A percentile compares a stretch with the other conserved stretches of the same genome.
Evolutionary conservation across 2,329 filamentous ascomycete genomes (phyloP).

Genomic region (Amauroascus niger): DNA sequence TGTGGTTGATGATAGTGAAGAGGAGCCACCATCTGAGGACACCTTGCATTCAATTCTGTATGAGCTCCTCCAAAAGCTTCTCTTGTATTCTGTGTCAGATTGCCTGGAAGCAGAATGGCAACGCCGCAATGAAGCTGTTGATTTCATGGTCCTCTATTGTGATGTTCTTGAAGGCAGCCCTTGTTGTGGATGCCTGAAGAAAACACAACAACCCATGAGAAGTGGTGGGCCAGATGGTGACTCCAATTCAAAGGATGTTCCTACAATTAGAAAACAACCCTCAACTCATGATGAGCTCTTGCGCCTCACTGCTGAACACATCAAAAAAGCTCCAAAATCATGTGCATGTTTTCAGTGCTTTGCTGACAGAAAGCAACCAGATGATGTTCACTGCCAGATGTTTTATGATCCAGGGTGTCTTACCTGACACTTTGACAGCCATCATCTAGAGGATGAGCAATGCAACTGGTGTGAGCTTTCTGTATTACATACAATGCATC

Average conservation of each 20-base stretch:
- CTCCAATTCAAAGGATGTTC: neutral
- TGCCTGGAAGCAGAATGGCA: conserved; percentile 20
- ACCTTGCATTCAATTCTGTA: conserved; percentile 15
- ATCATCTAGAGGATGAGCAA: neutral
- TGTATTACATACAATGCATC: neutral
- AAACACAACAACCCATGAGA: neutral
- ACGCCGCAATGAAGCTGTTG: conserved; percentile 15
- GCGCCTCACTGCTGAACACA: neutral
- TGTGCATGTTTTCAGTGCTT: neutral
- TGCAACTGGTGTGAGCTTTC: neutral
- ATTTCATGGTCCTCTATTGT: conserved; percentile 17
- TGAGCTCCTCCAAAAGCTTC: conserved; percentile 16
- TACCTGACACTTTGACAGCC: neutral
- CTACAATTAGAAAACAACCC: neutral
- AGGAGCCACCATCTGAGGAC: conserved; percentile 8
- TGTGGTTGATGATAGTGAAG: conserved; percentile 14
- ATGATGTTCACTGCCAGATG: neutral
- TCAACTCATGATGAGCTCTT: neutral
- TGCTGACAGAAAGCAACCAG: neutral
- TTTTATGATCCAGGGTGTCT: neutral
- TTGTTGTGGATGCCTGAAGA: neutral
- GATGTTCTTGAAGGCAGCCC: conserved; percentile 19
- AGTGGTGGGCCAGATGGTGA: neutral
- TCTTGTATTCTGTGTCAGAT: conserved; percentile 18
- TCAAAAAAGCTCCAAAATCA: neutral